Conservation (phyloP, 345 rosid genomes). For the Euclidium syriacum region DNA sequence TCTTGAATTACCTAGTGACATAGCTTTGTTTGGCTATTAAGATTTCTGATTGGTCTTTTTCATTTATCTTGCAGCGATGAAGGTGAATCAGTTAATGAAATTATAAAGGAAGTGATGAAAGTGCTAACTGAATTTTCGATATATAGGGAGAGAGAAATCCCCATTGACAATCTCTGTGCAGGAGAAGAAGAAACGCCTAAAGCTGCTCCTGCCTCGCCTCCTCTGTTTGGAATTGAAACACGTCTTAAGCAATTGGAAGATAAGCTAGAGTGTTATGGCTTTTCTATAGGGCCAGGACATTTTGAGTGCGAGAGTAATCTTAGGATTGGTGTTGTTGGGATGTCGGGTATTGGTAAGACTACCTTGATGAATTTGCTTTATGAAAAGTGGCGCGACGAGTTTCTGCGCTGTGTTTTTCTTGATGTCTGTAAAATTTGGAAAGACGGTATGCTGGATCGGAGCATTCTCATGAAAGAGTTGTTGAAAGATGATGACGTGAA, state of each 20-base stretch:
- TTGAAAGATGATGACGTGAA: not conserved
- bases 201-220: not conserved
- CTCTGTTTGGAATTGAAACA: constrained; percentile 4
- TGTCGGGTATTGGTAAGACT: constrained; percentile 21
- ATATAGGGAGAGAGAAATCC: not conserved
- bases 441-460: not conserved
- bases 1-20: not conserved
- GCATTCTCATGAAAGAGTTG: not conserved
- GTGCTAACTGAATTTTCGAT: not conserved
- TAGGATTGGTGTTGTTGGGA: constrained; percentile 10
- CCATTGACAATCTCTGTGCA: not conserved
- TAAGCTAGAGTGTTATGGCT: no score
- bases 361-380: not conserved
- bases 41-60: not conserved
- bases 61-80: constrained; percentile 7
- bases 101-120: not conserved
- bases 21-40: not conserved
- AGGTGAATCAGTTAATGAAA: not conserved
- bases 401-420: not conserved
- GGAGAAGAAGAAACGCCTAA: not conserved
- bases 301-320: not conserved
- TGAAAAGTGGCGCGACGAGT: not conserved
- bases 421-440: not conserved
- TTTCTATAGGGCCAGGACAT: no score
- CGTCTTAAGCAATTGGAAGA: constrained; percentile 7